These are phyloP conservation scores for Tolypocladium inflatum DNA, from an alignment of 2,329 filamentous ascomycete species.

Conservation along the genomic window DNA sequence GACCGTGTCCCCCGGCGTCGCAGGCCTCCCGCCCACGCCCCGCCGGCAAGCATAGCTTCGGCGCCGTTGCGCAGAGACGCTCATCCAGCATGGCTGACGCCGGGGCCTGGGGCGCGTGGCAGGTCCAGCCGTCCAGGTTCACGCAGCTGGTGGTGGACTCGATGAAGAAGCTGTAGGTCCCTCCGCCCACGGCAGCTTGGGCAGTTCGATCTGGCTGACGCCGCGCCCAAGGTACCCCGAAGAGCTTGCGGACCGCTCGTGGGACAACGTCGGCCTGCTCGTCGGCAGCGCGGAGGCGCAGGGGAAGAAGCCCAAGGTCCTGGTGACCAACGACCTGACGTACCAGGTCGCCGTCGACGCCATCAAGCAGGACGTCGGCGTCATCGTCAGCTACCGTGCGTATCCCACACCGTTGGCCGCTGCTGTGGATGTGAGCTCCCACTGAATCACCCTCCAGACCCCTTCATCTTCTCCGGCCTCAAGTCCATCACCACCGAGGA, in stretches of 20 bases:
- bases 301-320: constrained; percentile 24
- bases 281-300: constrained; percentile 31
- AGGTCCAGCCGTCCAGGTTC: constrained; percentile 29
- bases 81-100: constrained; percentile 14
- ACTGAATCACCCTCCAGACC: constrained; percentile 62
- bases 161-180: constrained; percentile 67
- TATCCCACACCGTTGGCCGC: too few species aligned
- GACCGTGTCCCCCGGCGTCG: not conserved
- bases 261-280: constrained; percentile 93
- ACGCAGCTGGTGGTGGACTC: constrained; percentile 59
- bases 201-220: not conserved
- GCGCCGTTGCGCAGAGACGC: not conserved
- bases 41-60: not conserved
- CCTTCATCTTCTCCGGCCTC: constrained; percentile 89
- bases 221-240: constrained; percentile 66
- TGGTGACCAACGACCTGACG: constrained; percentile 80
- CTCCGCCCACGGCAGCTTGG: not conserved
- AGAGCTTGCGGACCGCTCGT: constrained; percentile 76
- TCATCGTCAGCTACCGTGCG: constrained; percentile 76
- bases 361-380: constrained; percentile 62
- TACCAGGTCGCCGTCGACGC: constrained; percentile 84
- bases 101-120: constrained; percentile 29
- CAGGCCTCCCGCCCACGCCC: not conserved
- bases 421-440: too few species aligned
- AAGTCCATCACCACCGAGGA: constrained; percentile 81